A percentile compares a stretch with the other conserved stretches of the same genome.
These are phyloP conservation scores for Lipomyces japonicus DNA, from an alignment of 805 yeast genomes.

Conservation along the genomic window DNA sequence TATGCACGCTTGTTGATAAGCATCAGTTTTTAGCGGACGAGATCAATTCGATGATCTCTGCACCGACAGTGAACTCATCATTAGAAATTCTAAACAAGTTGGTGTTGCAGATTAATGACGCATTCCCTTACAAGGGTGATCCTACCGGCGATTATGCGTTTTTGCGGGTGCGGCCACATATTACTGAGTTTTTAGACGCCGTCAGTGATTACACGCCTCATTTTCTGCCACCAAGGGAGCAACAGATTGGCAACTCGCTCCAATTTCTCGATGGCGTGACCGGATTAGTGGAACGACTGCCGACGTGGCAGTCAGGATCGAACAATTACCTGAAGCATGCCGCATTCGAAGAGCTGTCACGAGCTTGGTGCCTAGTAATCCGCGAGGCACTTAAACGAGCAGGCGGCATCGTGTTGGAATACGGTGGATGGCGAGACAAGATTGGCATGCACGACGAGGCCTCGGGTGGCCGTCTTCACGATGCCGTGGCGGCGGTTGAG, in stretches of 20 bases:
- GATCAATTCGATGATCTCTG: constrained; percentile 52
- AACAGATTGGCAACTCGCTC: constrained; percentile 51
- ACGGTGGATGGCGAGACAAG: constrained; percentile 43
- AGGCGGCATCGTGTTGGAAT: constrained; percentile 41
- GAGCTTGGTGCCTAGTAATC: constrained; percentile 53
- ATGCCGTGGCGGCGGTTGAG: constrained; percentile 41
- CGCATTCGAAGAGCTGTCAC: constrained; percentile 60
- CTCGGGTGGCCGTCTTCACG: constrained; percentile 44
- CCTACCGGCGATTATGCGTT: constrained; percentile 70
- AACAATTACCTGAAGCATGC: constrained; percentile 44
- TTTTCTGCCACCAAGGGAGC: constrained; percentile 68
- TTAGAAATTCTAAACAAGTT: constrained; percentile 49
- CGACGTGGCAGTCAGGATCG: constrained; percentile 54
- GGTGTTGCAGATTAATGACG: constrained; percentile 43
- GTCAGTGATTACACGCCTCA: constrained; percentile 70
- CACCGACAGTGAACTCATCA: constrained; percentile 53
- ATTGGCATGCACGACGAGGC: constrained; percentile 46
- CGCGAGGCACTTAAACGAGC: constrained; percentile 39
- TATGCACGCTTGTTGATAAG: constrained; percentile 50
- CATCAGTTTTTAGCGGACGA: constrained; percentile 62
- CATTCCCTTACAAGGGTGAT: constrained; percentile 75
- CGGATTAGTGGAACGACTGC: constrained; percentile 56
- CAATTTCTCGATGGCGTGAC: constrained; percentile 62
- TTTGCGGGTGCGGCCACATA: constrained; percentile 61
- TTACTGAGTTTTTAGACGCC: constrained; percentile 66